Evolutionary conservation across 1,284 basidiomycete genomes (phyloP), one percentile per base, ranked within the genome.

Genomic region (Ceratobasidium sp.): DNA sequence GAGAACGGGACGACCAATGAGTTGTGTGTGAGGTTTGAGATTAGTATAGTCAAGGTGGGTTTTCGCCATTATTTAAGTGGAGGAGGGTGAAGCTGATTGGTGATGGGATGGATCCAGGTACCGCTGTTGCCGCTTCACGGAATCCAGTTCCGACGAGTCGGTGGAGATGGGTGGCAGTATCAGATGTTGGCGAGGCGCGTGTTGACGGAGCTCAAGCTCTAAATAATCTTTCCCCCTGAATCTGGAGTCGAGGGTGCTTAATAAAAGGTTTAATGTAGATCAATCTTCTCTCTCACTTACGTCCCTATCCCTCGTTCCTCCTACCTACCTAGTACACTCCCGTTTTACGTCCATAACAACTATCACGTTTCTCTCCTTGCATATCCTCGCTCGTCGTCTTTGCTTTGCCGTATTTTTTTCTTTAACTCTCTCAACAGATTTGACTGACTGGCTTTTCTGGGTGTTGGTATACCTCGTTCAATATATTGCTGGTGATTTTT

Each of bases 101-200:
- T 65, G 61, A 60, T 78, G 80, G 80, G n/a, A 37, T 73, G 80
- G 81, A 61, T 77, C 3, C 81, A 97, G 94, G 94, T 98, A 23
- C 97, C 97, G 39, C 94, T 93, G 88, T 84, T 99, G 76, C 95
- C 97, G 0, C 86, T 99, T 39, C 95, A 98, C 82, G 97, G 97
- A 0, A 92, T 99, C 76, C 97, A 99, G 83, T 99, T 99, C 87
- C 91, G 97, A 73, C 88, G 97, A 76, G 90, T 94, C 0, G 91
- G 94, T 58, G 97, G 97, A 2, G 96, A 98, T 80, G 95, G 95
- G 1, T 98, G 96, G 97, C 96, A 98, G 85, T 98, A 98, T 83
- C 94, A 96, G 83, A 96, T 96, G 93, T 88, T 99, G 65, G 97
- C 96, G n/a, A 90, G 95, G 82, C 89, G 96, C 77, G 95, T 98